Conservation (phyloP, 1,284 basidiomycete genomes). For the Farysia itapuensis region DNA sequence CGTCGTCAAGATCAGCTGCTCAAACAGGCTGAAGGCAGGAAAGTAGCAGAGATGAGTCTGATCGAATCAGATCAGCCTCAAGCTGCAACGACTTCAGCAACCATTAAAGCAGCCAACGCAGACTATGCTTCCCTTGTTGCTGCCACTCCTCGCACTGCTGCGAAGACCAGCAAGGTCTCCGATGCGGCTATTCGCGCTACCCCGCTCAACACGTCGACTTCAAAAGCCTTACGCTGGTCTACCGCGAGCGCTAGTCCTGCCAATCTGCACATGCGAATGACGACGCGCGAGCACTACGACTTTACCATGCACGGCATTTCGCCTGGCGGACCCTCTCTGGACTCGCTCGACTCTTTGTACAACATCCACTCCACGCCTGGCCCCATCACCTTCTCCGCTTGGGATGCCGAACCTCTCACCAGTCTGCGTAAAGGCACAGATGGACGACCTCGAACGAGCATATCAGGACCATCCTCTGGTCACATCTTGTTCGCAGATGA, state of each 20-base stretch:
- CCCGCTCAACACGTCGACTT: constrained; percentile 11
- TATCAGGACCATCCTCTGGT: constrained; percentile 17
- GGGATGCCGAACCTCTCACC: constrained; percentile 32
- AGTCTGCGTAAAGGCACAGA: constrained; percentile 23
- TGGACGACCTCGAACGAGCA: not conserved
- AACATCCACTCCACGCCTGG: constrained; percentile 33
- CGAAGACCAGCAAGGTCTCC: constrained; percentile 17
- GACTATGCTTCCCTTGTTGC: constrained; percentile 29
- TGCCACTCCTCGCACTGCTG: constrained; percentile 16
- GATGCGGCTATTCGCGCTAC: constrained; percentile 20
- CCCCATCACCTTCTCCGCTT: constrained; percentile 30
- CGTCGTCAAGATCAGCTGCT: constrained; percentile 19
- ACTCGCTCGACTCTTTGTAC: constrained; percentile 30
- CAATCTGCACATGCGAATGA: constrained; percentile 40
- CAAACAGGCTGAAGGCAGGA: constrained; percentile 12
- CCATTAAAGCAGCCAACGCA: constrained; percentile 24
- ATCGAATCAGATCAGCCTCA: constrained; percentile 25
- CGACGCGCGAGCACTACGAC: constrained; percentile 51
- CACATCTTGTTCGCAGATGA: constrained; percentile 20
- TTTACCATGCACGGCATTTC: constrained; percentile 48
- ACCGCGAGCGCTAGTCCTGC: constrained; percentile 23
- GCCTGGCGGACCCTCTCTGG: constrained; percentile 28
- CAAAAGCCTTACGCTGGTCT: constrained; percentile 27
- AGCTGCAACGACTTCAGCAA: constrained; percentile 22
- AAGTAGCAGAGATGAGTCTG: constrained; percentile 14